Percentiles rank a stretch among this genome's conserved stretches.
Conservation (phyloP, 495 filamentous ascomycete species). For the Elasticomyces elasticus region DNA sequence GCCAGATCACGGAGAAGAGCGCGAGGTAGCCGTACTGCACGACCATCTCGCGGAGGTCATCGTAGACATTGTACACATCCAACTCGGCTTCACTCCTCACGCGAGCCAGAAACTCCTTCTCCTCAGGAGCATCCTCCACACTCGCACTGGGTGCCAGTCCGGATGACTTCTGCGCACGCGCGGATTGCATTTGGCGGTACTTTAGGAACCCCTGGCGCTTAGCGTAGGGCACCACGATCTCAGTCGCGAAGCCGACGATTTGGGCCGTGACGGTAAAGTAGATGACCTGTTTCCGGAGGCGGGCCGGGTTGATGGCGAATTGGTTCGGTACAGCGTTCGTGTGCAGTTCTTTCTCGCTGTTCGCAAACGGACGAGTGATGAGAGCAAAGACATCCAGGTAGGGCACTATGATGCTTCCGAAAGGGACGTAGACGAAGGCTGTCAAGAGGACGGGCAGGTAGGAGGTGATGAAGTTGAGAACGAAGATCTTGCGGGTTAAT, state of each 20-base stretch:
- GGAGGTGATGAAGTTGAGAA: constrained; percentile 95
- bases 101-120: constrained; percentile 64
- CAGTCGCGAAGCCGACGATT: constrained; percentile 75
- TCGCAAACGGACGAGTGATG: constrained; percentile 63
- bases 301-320: constrained; percentile 75
- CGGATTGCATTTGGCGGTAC: constrained; percentile 59
- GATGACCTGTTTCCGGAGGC: constrained; percentile 84
- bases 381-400: constrained; percentile 79
- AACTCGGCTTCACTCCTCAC: constrained; percentile 84
- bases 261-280: constrained; percentile 97
- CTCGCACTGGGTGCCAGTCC: constrained; percentile 27
- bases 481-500: constrained; percentile 81
- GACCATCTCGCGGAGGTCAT: constrained; percentile 88
- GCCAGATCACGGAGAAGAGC: constrained; percentile 89
- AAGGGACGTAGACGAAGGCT: constrained; percentile 94
- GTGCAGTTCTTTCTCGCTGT: constrained; percentile 56
- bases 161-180: constrained; percentile 41
- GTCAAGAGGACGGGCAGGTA: constrained; percentile 89
- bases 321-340: constrained; percentile 39
- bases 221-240: constrained; percentile 74
- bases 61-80: constrained; percentile 73
- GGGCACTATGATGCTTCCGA: constrained; percentile 76
- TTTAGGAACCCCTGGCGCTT: constrained; percentile 66
- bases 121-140: constrained; percentile 55
- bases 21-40: constrained; percentile 86